phyloP scores from a whole-genome alignment of 331 rosid genomes.

The Malus hybrid region DNA sequence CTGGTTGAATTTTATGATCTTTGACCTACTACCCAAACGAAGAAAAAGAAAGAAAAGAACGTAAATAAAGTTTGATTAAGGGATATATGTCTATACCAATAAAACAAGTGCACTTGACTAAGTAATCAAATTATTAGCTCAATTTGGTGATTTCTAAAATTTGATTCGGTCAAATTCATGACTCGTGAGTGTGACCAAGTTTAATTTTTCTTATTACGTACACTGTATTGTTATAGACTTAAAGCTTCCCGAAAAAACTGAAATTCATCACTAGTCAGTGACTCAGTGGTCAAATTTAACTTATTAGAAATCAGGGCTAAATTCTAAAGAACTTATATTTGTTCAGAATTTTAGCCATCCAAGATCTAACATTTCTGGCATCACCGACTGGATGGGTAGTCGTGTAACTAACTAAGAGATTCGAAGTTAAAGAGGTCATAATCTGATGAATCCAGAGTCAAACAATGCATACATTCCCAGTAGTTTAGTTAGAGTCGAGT shows the following conservation, averaged over 20 bases:
- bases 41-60: not conserved
- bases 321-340: not conserved
- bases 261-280: not conserved
- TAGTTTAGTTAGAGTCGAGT: not conserved
- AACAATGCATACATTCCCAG: not conserved
- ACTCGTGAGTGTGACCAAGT: not conserved
- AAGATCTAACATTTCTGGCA: slow-evolving; percentile 6
- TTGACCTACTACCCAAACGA: not conserved
- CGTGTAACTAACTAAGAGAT: not conserved
- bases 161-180: not conserved
- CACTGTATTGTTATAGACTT: not conserved
- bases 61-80: not conserved
- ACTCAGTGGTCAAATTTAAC: not conserved
- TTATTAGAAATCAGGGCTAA: not conserved
- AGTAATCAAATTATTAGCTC: not conserved
- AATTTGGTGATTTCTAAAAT: not conserved
- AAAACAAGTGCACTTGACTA: no score
- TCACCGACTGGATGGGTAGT: slow-evolving; percentile 4
- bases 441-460: not conserved
- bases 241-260: not conserved
- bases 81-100: not conserved
- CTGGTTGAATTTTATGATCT: not conserved
- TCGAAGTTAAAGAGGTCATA: not conserved
- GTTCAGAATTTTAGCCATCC: not conserved
- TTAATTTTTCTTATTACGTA: not conserved